These are phyloP conservation scores for Fraxinus baroniana DNA, from an alignment of 305 asterid species.

Conservation along the genomic window DNA sequence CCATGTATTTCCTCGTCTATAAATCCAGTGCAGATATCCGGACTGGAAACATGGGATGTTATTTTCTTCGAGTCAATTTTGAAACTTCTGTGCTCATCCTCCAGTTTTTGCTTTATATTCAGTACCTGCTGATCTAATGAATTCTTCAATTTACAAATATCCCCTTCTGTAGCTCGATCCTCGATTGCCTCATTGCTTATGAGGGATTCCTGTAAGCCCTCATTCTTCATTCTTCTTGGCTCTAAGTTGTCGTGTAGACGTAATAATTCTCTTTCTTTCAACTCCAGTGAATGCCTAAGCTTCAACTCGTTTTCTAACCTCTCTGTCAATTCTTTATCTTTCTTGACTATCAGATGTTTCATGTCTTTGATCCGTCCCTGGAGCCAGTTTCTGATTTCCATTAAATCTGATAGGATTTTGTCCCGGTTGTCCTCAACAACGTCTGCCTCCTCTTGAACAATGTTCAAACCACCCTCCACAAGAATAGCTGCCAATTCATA, in stretches of 20 bases:
- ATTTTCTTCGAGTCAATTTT: conserved; percentile 27
- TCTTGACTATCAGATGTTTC: conserved; percentile 53
- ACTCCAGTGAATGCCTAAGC: conserved; percentile 47
- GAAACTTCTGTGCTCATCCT: conserved; percentile 37
- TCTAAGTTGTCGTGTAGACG: conserved; percentile 38
- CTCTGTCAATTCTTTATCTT: conserved; percentile 55
- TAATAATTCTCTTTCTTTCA: conserved; percentile 49
- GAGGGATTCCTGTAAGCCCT: conserved; percentile 21
- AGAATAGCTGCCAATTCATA: conserved; percentile 70
- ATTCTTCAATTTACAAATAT: conserved; percentile 38
- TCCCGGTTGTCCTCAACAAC: conserved; percentile 45
- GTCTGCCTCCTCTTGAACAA: conserved; percentile 58
- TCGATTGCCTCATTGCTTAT: conserved; percentile 3
- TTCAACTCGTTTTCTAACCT: conserved; percentile 50
- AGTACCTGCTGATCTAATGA: conserved; percentile 56
- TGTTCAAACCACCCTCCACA: conserved; percentile 61
- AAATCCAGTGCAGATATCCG: conserved; percentile 35
- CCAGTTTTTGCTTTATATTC: conserved; percentile 59
- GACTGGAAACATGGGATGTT: conserved; percentile 40
- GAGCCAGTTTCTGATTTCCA: conserved; percentile 64
- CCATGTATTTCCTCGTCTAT: conserved; percentile 28
- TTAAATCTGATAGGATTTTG: conserved; percentile 54
- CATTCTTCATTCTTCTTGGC: conserved; percentile 27
- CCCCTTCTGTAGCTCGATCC: conserved; percentile 28
- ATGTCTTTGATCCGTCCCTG: conserved; percentile 53